Base-by-base conservation (phyloP, 148 eudicot genomes). In the Beta vulgaris region DNA sequence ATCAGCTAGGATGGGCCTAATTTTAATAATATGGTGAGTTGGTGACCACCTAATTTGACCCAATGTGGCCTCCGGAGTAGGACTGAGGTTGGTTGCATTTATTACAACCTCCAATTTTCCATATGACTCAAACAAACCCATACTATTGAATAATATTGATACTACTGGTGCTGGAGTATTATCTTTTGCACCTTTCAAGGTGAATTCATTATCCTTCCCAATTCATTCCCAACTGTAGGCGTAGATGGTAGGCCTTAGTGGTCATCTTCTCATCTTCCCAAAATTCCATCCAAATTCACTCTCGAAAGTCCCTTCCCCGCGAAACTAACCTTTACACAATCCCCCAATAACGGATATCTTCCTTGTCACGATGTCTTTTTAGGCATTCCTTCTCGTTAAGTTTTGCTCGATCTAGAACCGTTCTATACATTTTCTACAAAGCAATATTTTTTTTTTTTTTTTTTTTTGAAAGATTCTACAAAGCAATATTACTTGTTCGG, bases 201-300 rank as follows among this genome's bases (percentile, higher is more conserved):
- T 31, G 31, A 55, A n/a, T 59, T 28, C 4, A 36, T 26, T 8
- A 69, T 19, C 48, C 64, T 53, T 32, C 68, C 32, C 54, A 14
- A 66, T 57, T 21, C 18, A 19, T 28, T 26, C 34, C 68, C 61
- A 67, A 73, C 48, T 63, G 68, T 58, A 75, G 53, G 23, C 29
- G 0, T 11, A 3, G 9, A 31, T 53, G 54, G 34, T 35, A n/a
- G 53, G 23, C 29, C 2, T 11, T 7, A 15, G 42, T 53, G 54
- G 34, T 35, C 32, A 71, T 36, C 23, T 18, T 35, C 65, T 23
- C 67, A 29, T 67, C 14, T 74, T 31, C 44, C 65, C 76, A 62
- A 53, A 19, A 67, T 34, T 31, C 26, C 72, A 55, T 71, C 73
- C 49, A 51, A 9, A 16, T 80, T 76, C 83, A 80, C 64, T 61